Percentiles rank a stretch among this genome's conserved stretches.
Conservation (phyloP, 139 green algal genomes). For the Pycnococcus provasolii region DNA sequence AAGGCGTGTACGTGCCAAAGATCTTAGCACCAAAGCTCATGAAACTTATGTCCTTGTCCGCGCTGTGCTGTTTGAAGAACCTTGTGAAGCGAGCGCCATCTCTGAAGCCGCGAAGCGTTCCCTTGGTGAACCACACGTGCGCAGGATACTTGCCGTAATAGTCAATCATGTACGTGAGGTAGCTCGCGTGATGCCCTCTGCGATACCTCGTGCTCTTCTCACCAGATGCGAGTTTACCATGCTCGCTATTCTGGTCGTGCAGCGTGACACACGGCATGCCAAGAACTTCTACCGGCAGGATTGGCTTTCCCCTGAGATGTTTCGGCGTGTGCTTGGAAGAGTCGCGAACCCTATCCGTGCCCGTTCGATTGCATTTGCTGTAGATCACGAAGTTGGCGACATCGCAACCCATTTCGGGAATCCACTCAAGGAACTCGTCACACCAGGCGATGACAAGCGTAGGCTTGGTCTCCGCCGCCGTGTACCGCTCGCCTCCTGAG, state of each 20-base stretch:
- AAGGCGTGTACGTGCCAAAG: no score
- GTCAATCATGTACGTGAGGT: not conserved
- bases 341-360: not conserved
- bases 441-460: not conserved
- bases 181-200: not conserved
- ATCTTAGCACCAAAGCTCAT: no score
- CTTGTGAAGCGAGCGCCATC: no score
- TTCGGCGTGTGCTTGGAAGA: not conserved
- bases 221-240: no score
- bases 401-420: not conserved
- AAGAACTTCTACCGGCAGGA: no score
- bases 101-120: not conserved
- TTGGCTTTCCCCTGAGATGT: no score
- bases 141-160: not conserved
- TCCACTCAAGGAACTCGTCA: not conserved
- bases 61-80: no score
- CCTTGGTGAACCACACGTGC: constrained; percentile 1
- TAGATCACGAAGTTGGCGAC: not conserved
- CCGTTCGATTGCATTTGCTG: not conserved
- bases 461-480: not conserved
- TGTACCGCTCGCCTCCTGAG: no score
- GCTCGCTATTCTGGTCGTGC: not conserved
- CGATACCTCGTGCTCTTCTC: not conserved
- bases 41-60: no score
- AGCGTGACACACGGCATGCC: not conserved